These are phyloP conservation scores for Hypoxylon sp. DNA, from an alignment of 2,329 filamentous ascomycete genomes.

Conservation along the genomic window DNA sequence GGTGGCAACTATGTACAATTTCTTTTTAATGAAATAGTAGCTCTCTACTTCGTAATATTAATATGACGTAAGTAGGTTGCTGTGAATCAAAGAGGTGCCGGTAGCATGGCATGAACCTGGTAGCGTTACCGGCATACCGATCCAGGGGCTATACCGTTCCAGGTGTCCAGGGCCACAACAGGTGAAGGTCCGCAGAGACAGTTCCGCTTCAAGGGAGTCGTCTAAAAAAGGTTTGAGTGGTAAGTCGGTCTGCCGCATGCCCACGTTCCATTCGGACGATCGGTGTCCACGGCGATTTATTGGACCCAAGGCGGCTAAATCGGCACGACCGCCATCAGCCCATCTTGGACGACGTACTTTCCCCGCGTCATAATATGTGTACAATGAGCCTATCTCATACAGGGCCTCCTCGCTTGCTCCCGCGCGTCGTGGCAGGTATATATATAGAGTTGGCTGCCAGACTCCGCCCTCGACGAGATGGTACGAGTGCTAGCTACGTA, in stretches of 20 bases:
- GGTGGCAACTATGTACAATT: no score
- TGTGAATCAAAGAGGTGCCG: no score
- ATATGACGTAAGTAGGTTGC: no score
- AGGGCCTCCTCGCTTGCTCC: background rate
- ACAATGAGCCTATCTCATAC: background rate
- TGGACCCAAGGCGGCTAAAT: slow-evolving; percentile 40
- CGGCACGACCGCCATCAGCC: background rate
- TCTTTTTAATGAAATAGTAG: no score
- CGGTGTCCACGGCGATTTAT: slow-evolving; percentile 36
- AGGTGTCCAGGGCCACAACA: no score
- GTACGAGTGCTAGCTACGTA: background rate
- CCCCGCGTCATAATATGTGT: background rate
- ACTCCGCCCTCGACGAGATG: background rate
- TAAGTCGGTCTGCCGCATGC: background rate
- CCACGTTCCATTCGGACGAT: slow-evolving; percentile 39
- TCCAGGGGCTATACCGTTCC: no score
- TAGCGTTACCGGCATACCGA: no score
- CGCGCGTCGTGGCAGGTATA: background rate
- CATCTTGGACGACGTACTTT: background rate
- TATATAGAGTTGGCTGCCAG: background rate
- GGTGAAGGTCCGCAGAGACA: background rate
- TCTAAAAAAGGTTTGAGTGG: background rate
- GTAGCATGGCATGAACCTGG: no score
- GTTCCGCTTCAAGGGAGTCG: background rate
- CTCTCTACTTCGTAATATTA: no score